Evolutionary conservation across 2,329 filamentous ascomycete genomes (phyloP).

Genomic region (Colletotrichum tabaci): DNA sequence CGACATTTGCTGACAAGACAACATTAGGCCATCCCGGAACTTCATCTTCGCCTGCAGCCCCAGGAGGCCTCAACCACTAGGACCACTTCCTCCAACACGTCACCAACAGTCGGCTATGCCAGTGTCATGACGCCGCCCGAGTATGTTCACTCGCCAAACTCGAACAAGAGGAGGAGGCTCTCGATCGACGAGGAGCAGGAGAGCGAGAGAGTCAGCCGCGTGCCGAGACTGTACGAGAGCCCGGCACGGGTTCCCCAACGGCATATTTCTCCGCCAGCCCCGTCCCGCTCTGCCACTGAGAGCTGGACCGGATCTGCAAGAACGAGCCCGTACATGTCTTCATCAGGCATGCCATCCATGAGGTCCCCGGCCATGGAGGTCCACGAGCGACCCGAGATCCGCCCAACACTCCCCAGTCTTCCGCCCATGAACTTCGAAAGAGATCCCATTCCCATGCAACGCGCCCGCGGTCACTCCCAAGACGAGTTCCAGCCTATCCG

Average conservation of each 20-base stretch:
- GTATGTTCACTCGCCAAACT: slow-evolving; percentile 65
- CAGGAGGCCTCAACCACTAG: slow-evolving; percentile 50
- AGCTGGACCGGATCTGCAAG: slow-evolving; percentile 54
- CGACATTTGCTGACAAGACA: slow-evolving; percentile 29
- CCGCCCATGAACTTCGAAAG: slow-evolving; percentile 58
- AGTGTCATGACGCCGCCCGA: slow-evolving; percentile 58
- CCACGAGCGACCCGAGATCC: slow-evolving; percentile 54
- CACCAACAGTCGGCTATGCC: slow-evolving; percentile 51
- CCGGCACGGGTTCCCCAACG: slow-evolving; percentile 51
- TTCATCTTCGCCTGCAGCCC: slow-evolving; percentile 54
- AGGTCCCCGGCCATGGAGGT: slow-evolving; percentile 51
- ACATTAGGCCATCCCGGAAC: slow-evolving; percentile 62
- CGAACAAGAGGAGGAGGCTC: slow-evolving; percentile 64
- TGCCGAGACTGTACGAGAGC: slow-evolving; percentile 63
- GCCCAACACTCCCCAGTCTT: slow-evolving; percentile 59
- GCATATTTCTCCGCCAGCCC: slow-evolving; percentile 54
- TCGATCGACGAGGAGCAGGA: slow-evolving; percentile 60
- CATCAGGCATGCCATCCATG: slow-evolving; percentile 50
- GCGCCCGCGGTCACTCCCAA: slow-evolving; percentile 50
- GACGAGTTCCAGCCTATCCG: slow-evolving; percentile 55
- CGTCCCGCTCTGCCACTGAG: slow-evolving; percentile 49
- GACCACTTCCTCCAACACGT: slow-evolving; percentile 52
- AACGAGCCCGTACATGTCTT: slow-evolving; percentile 54
- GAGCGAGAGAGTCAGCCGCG: slow-evolving; percentile 57
- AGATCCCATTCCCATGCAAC: slow-evolving; percentile 50